Evolutionary conservation across 1,284 basidiomycete species (phyloP).

Genomic region (Ustilago trichophora): DNA sequence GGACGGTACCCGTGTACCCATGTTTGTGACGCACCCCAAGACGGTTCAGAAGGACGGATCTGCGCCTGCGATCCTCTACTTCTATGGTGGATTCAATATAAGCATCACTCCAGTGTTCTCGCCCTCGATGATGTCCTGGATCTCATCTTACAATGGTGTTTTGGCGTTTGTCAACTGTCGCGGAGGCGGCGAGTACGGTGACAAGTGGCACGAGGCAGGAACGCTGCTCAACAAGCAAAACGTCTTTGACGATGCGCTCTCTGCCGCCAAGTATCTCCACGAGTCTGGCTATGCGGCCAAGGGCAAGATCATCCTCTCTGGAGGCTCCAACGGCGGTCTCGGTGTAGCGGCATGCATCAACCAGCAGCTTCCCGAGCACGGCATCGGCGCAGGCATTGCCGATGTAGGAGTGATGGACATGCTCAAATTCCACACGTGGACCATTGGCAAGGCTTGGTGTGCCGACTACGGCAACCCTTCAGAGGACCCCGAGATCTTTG

Average conservation of each 20-base stretch:
- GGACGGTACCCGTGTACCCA: conserved; percentile 83
- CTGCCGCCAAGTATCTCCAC: conserved; percentile 76
- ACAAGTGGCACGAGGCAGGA: conserved; percentile 70
- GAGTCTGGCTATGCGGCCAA: conserved; percentile 76
- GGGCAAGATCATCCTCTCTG: conserved; percentile 79
- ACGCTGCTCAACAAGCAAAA: conserved; percentile 70
- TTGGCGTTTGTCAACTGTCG: conserved; percentile 74
- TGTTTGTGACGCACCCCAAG: conserved; percentile 85
- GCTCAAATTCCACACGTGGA: conserved; percentile 68
- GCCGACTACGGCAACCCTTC: conserved; percentile 84
- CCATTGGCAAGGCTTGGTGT: conserved; percentile 77
- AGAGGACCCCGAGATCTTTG: conserved; percentile 57
- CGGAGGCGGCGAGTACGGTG: conserved; percentile 85
- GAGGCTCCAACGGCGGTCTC: conserved; percentile 71
- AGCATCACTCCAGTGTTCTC: conserved; percentile 79
- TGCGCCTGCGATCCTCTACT: conserved; percentile 81
- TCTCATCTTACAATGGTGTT: conserved; percentile 78
- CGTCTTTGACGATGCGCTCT: conserved; percentile 75
- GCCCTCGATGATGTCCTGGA: conserved; percentile 77
- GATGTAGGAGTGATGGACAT: conserved; percentile 75
- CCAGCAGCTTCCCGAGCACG: conserved; percentile 79
- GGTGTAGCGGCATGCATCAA: conserved; percentile 82
- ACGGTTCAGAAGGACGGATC: conserved; percentile 78
- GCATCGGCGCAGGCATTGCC: conserved; percentile 71
- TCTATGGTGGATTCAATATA: conserved; percentile 71